Evolutionary conservation across 2,329 filamentous ascomycete genomes (phyloP).

Genomic region (Nemania sp.): DNA sequence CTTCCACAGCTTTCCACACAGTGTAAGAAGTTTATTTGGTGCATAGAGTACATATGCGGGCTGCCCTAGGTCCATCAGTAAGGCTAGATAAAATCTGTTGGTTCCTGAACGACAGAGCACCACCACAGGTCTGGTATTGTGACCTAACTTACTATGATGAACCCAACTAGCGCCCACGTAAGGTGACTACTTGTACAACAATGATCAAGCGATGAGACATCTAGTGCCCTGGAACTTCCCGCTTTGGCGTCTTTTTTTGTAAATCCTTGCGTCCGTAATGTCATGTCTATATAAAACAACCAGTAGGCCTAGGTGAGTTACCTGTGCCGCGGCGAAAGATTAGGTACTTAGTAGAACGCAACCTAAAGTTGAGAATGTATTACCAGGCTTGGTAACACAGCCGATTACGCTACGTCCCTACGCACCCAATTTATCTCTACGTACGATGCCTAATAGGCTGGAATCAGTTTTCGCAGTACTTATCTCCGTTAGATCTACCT

Average conservation of each 20-base stretch:
- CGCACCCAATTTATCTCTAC: not conserved
- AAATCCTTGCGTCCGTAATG: not conserved
- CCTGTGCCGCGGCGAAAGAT: not conserved
- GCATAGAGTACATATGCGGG: not conserved
- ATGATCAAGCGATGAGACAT: no score
- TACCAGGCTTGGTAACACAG: constrained; percentile 27
- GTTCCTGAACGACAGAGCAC: not conserved
- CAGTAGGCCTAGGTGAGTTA: not conserved
- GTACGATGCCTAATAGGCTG: not conserved
- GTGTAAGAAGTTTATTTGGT: not conserved
- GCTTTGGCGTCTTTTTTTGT: not conserved
- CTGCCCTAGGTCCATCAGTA: not conserved
- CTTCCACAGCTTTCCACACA: not conserved
- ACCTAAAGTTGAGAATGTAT: not conserved
- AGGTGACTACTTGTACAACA: not conserved
- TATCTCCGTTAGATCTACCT: constrained; percentile 6
- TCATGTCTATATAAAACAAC: not conserved
- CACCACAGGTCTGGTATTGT: not conserved
- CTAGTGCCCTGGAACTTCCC: not conserved
- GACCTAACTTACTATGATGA: not conserved
- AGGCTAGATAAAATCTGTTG: not conserved
- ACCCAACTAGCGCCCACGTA: not conserved
- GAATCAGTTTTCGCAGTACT: not conserved
- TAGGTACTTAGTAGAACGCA: no score
- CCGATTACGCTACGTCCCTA: constrained; percentile 4